Base-by-base conservation (phyloP, 2,329 filamentous ascomycete species). In the Fusarium brevicatenulatum region DNA sequence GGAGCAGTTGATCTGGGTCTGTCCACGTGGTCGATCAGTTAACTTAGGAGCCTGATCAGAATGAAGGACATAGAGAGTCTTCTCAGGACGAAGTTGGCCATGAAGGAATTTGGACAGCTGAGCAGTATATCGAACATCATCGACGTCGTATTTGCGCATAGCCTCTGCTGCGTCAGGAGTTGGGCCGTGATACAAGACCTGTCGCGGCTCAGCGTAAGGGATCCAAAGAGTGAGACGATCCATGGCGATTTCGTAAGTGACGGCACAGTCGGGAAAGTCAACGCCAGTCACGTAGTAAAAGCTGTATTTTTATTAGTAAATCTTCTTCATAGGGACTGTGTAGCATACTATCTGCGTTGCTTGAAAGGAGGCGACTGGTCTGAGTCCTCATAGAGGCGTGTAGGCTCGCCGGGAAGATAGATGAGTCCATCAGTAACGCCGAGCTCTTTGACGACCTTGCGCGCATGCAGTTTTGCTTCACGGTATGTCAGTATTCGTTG, bases 191-290 rank as follows among this genome's bases (percentile, higher is more conserved):
- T 88, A 94, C 54, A 93, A 87, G 16, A 88, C 84, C 73, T 87
- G 85, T 21, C 84, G 85, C 19, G 88, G 89, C 72, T 92, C 89
- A 71, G 91, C 89, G 74, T 89, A 88, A 5, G 93, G 92, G 53
- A 95, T 90, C 88, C 92, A 96, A 34, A 95, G 87, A 9, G 87
- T 89, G 63, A 96, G 87, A 28, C 84, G 82, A 79, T 95, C 92
- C 16, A 83, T 82, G 28, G 79, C 82, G 54, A 90, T 85, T 68
- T 90, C 87, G 75, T 90, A 90, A 5, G 89, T 90, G 39, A 88
- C 84, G 54, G 83, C 82, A 76, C 87, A 89, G 73, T 87, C 86
- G 4, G 86, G 82, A 68, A 89, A 87, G 79, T 89, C 81, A 65
- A 83, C 85, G 40, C 89, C 89, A 34, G 84, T 83, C 62, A 91